Conservation (phyloP, 2,329 filamentous ascomycete genomes). For the Beauveria sp. region DNA sequence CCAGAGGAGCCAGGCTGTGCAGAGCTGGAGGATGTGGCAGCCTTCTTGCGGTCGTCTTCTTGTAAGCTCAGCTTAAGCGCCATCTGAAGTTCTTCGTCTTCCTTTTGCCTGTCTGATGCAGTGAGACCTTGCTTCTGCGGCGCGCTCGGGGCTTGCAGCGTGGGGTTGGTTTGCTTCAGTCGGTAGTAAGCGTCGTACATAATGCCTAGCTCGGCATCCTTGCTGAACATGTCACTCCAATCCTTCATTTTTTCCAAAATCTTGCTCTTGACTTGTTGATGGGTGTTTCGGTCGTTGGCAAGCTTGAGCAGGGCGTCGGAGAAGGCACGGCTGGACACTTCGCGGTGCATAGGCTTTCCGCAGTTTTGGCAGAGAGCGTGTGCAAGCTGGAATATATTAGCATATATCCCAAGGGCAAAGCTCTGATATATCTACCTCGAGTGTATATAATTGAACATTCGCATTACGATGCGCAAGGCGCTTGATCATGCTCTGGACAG, state of each 20-base stretch:
- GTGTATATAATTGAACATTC: slow-evolving; percentile 90
- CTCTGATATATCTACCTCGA: slow-evolving; percentile 53
- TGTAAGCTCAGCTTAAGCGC: slow-evolving; percentile 87
- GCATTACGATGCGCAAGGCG: slow-evolving; percentile 87
- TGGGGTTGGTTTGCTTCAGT: slow-evolving; percentile 78
- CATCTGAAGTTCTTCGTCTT: slow-evolving; percentile 96
- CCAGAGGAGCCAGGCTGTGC: slow-evolving; percentile 27
- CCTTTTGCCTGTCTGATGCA: slow-evolving; percentile 81
- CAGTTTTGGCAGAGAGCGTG: slow-evolving; percentile 92
- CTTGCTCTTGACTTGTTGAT: slow-evolving; percentile 93
- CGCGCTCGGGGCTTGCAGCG: slow-evolving; percentile 82
- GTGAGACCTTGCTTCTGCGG: slow-evolving; percentile 90
- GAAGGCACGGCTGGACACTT: slow-evolving; percentile 84
- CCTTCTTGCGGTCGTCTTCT: slow-evolving; percentile 64
- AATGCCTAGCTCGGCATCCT: slow-evolving; percentile 85
- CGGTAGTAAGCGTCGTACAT: slow-evolving; percentile 94
- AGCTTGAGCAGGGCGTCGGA: slow-evolving; percentile 88
- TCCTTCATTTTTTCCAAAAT: slow-evolving; percentile 94
- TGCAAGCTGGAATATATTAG: slow-evolving; percentile 51
- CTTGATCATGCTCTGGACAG: slow-evolving; percentile 84
- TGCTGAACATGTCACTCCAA: slow-evolving; percentile 91
- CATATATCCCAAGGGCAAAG: slow-evolving; percentile 1
- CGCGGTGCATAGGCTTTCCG: slow-evolving; percentile 76
- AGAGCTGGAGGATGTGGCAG: slow-evolving; percentile 27
- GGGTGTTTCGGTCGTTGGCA: slow-evolving; percentile 89